Base-by-base conservation (phyloP, 768 basidiomycete genomes). In the Pleurotus tuoliensis region DNA sequence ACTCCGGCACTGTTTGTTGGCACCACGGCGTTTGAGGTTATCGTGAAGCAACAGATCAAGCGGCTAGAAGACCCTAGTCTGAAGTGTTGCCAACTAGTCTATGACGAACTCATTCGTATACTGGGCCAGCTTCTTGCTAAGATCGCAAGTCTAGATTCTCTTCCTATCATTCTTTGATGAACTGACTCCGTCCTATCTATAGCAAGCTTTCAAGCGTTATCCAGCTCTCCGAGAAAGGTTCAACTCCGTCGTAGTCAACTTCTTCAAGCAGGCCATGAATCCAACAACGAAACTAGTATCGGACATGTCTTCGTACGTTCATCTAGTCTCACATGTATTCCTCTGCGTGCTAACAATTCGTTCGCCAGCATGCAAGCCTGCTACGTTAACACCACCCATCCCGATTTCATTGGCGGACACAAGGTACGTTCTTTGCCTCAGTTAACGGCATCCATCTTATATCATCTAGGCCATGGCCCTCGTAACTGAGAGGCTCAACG, bases 11-110 rank as follows among this genome's bases (percentile, higher is more conserved):
- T 99, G 4, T 98, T 99, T 68, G 95, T 99, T 49, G 94, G 96
- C 16, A 96, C 97, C 0, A 87, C 91, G 57, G 97, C 96, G 5
- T 99, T 99, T 65, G 97, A 99, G 66, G 92, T 95, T 58, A 98
- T 99, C 63, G 93, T 98, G 63, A 99, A 98, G 77, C 93, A 98
- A 69, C 97, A 99, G 73, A 99, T 99, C 72, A 90, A 94, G 72
- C 84, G 97, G 41, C 74, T 99, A 53, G 97, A 98, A 68, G 97
- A 98, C 5, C 97, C 97, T 11, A 78, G 83, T 61, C 72, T 98
- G 63, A 95, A 95, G 68, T 98, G 97, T 66, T 96, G 94, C 66
- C 88, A 94, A 61, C 78, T 98, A 58, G 92, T 99, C 3, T 98
- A 98, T 61, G 97, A 98, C 64, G 97, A 98, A 67, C 82, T 99